These are phyloP conservation scores for Rhizophagus prolifer DNA, from an alignment of 192 early-diverging fungal genomes.

Conservation along the genomic window DNA sequence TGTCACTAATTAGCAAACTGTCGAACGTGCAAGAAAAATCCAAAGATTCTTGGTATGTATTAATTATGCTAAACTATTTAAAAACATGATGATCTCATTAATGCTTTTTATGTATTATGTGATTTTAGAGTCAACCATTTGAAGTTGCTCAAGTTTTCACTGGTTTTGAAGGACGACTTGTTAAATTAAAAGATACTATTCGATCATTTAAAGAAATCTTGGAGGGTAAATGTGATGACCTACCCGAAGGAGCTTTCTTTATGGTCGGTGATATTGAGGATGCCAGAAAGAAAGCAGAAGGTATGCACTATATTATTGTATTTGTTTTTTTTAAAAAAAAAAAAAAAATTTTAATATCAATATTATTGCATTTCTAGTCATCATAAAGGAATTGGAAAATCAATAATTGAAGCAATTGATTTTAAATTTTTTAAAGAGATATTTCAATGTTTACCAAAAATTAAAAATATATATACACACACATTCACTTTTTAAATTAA, in stretches of 20 bases:
- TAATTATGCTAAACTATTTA: background rate
- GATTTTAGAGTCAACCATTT: conserved; percentile 85
- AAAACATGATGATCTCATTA: too few relatives aligned
- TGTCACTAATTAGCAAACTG: conserved; percentile 59
- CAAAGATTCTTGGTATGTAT: conserved; percentile 81
- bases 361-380: too few relatives aligned
- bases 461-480: background rate
- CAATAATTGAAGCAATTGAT: background rate
- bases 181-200: conserved; percentile 88
- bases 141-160: conserved; percentile 95
- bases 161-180: conserved; percentile 95
- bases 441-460: background rate
- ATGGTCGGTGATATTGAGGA: conserved; percentile 98
- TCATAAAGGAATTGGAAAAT: background rate
- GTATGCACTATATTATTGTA: conserved; percentile 8
- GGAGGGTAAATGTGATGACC: conserved; percentile 92
- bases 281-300: conserved; percentile 84
- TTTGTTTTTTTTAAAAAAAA: background rate
- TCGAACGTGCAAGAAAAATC: conserved; percentile 99
- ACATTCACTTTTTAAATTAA: background rate
- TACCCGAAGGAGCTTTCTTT: conserved; percentile 97
- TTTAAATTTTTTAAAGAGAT: background rate
- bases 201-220: conserved; percentile 97
- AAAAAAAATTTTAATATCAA: too few relatives aligned
- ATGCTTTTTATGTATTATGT: background rate